Evolutionary conservation across 106 monocot genomes (phyloP).

Genomic region (Dioscorea zingiberensis): DNA sequence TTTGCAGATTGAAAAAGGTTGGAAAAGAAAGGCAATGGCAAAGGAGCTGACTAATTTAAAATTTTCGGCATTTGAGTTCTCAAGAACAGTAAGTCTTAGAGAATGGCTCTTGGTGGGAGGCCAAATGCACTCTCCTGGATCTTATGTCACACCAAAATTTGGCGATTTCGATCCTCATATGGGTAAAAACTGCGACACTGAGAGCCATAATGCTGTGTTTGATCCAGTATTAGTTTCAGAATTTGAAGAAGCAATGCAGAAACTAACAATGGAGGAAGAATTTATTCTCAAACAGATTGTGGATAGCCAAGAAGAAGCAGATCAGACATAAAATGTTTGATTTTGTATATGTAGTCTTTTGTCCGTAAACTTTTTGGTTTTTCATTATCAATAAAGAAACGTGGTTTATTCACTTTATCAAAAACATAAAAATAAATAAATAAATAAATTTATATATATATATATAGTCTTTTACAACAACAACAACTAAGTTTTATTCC

Average conservation of each 20-base stretch:
- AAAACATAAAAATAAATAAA: too few species aligned
- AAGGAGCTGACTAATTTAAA: slow-evolving; percentile 35
- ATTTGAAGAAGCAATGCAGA: slow-evolving; percentile 44
- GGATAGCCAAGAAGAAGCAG: slow-evolving; percentile 9
- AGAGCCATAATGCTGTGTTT: slow-evolving; percentile 4
- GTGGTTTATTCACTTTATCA: too few species aligned
- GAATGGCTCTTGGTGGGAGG: slow-evolving; percentile 72
- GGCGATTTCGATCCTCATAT: slow-evolving; percentile 18
- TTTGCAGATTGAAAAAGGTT: background rate
- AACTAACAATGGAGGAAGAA: slow-evolving; percentile 46
- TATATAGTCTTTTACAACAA: too few species aligned
- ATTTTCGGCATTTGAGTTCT: slow-evolving; percentile 51
- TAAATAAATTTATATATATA: too few species aligned
- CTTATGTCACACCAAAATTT: slow-evolving; percentile 68
- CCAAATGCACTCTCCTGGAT: slow-evolving; percentile 57
- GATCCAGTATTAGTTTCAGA: slow-evolving; percentile 40
- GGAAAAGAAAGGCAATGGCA: slow-evolving; percentile 36
- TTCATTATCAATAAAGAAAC: too few species aligned
- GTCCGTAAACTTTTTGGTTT: too few species aligned
- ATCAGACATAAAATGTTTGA: background rate
- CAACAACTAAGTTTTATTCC: too few species aligned
- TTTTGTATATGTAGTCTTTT: too few species aligned
- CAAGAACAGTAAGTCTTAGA: slow-evolving; percentile 41
- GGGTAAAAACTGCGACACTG: background rate
- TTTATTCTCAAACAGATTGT: slow-evolving; percentile 27